Evolutionary conservation across 306 rosid species (phyloP).

Genomic region (Vachellia pachyceras): DNA sequence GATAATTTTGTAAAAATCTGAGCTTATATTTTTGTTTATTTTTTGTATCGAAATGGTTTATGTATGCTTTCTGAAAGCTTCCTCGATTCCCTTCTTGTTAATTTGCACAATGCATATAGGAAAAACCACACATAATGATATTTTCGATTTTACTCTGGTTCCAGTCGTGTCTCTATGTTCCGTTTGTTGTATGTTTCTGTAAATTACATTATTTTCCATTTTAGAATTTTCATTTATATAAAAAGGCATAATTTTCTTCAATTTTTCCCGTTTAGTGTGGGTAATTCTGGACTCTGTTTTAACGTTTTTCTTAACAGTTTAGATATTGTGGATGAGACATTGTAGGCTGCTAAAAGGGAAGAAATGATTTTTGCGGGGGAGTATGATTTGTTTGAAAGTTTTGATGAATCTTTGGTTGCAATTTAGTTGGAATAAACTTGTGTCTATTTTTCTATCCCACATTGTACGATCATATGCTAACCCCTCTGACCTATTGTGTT

Average conservation of each 20-base stretch:
- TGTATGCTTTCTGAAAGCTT: neutral
- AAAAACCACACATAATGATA: constrained; percentile 30
- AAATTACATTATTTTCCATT: constrained; percentile 11
- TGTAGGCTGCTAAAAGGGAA: constrained; percentile 34
- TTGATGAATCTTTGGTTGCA: neutral
- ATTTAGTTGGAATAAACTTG: constrained; percentile 13
- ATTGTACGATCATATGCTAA: constrained; percentile 17
- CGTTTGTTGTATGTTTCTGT: constrained; percentile 21
- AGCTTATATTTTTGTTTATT: constrained; percentile 39
- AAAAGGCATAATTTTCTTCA: neutral
- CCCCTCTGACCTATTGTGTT: constrained; percentile 9
- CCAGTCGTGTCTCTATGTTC: constrained; percentile 24
- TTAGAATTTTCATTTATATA: neutral
- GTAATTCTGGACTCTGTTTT: neutral
- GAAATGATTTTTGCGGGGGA: neutral
- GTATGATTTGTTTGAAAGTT: constrained; percentile 8
- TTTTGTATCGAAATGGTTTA: constrained; percentile 26
- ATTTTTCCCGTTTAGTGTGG: constrained; percentile 6
- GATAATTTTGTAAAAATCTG: constrained; percentile 30
- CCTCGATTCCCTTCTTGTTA: constrained; percentile 38
- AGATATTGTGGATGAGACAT: constrained; percentile 37
- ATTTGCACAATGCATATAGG: constrained; percentile 54
- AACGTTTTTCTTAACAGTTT: neutral
- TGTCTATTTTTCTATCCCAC: constrained; percentile 5
- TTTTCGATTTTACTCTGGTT: constrained; percentile 32